Evolutionary conservation across 106 monocot species (phyloP).

Genomic region (Triglochin maritima): DNA sequence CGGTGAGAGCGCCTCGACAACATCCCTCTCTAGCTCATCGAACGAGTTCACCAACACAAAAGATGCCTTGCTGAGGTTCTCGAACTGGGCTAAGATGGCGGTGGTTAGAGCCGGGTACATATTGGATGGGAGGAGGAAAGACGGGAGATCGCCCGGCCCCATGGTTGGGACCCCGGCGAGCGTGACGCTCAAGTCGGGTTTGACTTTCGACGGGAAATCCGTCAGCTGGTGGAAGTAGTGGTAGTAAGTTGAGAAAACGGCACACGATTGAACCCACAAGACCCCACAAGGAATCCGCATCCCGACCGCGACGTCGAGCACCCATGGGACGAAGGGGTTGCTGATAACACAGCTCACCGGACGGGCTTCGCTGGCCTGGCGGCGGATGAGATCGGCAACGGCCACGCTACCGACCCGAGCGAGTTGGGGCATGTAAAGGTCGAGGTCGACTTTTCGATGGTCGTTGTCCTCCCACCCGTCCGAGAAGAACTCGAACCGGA

Average conservation of each 20-base stretch:
- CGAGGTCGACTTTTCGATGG: background rate
- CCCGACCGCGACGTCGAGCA: constrained; percentile 34
- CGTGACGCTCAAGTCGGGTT: constrained; percentile 19
- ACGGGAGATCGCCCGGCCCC: constrained; percentile 30
- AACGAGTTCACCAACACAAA: too few species aligned
- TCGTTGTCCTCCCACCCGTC: constrained; percentile 17
- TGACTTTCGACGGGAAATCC: constrained; percentile 23
- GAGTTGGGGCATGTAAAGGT: too few species aligned
- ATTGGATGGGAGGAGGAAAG: too few species aligned
- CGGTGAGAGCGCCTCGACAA: too few species aligned
- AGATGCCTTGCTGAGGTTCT: too few species aligned
- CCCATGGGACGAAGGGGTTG: constrained; percentile 71
- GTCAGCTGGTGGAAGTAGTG: constrained; percentile 34
- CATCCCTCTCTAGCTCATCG: too few species aligned
- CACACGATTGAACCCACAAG: constrained; percentile 63
- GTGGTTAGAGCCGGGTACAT: too few species aligned
- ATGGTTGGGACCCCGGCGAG: constrained; percentile 38
- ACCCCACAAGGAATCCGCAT: constrained; percentile 42
- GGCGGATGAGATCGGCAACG: constrained; percentile 24
- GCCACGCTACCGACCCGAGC: constrained; percentile 9
- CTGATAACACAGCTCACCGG: constrained; percentile 41
- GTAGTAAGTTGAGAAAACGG: constrained; percentile 65
- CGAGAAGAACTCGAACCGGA: constrained; percentile 59
- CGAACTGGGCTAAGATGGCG: too few species aligned
- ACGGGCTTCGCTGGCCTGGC: constrained; percentile 25